These are phyloP conservation scores for Triangularia setosa DNA, from an alignment of 2,329 filamentous ascomycete species.

Conservation along the genomic window DNA sequence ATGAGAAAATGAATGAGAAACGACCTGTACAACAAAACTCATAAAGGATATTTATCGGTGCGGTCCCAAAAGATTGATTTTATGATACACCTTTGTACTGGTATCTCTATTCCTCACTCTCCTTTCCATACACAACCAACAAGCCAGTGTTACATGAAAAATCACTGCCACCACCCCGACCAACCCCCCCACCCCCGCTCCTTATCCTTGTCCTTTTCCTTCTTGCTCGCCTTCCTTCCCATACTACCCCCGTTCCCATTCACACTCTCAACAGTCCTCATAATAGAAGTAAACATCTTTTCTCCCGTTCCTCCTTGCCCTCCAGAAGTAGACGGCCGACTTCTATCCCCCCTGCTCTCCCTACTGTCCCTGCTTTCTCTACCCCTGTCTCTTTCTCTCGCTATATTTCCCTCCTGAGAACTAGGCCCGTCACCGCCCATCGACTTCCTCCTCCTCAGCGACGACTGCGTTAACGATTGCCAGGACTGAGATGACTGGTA, in stretches of 20 bases:
- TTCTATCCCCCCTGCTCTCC: not conserved
- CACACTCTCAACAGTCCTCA: not conserved
- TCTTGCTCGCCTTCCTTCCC: slow-evolving; percentile 2
- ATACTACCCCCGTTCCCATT: not conserved
- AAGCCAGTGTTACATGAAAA: no score
- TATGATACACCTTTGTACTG: no score
- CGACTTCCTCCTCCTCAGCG: not conserved
- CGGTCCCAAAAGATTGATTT: no score
- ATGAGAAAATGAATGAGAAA: no score
- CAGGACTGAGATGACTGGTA: not conserved
- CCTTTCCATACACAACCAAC: no score
- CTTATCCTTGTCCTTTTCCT: slow-evolving; percentile 15
- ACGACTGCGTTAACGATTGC: not conserved
- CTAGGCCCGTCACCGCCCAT: not conserved
- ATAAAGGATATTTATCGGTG: no score
- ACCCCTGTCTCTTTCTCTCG: not conserved
- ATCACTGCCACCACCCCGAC: slow-evolving; percentile 20
- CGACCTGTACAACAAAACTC: no score
- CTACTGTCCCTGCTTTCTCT: not conserved
- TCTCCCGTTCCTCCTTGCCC: not conserved
- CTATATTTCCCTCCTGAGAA: not conserved
- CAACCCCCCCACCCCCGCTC: slow-evolving; percentile 16
- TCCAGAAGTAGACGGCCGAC: not conserved
- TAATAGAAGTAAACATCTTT: not conserved
- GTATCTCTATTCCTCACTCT: no score